phyloP scores from a whole-genome alignment of 805 yeast species.

The Ascoidea tarda region DNA sequence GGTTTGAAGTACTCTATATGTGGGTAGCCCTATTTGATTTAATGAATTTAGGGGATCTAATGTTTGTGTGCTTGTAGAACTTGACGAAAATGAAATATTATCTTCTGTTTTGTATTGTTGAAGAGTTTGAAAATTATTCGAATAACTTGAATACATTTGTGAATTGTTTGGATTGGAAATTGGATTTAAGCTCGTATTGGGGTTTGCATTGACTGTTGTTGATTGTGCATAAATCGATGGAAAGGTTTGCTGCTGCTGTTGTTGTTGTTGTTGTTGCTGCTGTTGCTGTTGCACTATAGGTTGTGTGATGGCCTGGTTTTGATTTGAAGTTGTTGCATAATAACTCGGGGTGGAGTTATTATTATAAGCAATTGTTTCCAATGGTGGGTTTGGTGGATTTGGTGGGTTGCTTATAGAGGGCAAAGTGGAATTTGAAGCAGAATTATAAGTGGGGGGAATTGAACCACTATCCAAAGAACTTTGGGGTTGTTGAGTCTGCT shows the following conservation, averaged over 20 bases:
- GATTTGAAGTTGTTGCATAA: background rate
- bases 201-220: background rate
- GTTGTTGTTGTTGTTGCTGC: constrained; percentile 9
- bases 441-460: constrained; percentile 2
- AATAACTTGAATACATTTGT: constrained; percentile 1
- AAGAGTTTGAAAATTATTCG: constrained; percentile 1
- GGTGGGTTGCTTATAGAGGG: constrained; percentile 16
- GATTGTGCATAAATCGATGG: background rate
- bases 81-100: background rate
- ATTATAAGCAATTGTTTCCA: constrained; percentile 14
- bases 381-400: constrained; percentile 12
- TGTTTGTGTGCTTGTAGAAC: background rate
- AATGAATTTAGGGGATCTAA: too few species aligned
- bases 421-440: constrained; percentile 12
- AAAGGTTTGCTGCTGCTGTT: constrained; percentile 10
- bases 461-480: background rate
- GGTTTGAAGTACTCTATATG: background rate
- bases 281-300: constrained; percentile 6
- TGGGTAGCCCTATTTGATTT: too few species aligned
- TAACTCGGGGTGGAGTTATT: background rate
- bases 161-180: background rate
- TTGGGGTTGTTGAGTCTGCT: constrained; percentile 1
- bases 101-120: background rate
- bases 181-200: background rate
- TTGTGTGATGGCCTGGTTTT: background rate